Evolutionary conservation across 2,329 filamentous ascomycete genomes (phyloP).

Genomic region (Cercospora sp.): DNA sequence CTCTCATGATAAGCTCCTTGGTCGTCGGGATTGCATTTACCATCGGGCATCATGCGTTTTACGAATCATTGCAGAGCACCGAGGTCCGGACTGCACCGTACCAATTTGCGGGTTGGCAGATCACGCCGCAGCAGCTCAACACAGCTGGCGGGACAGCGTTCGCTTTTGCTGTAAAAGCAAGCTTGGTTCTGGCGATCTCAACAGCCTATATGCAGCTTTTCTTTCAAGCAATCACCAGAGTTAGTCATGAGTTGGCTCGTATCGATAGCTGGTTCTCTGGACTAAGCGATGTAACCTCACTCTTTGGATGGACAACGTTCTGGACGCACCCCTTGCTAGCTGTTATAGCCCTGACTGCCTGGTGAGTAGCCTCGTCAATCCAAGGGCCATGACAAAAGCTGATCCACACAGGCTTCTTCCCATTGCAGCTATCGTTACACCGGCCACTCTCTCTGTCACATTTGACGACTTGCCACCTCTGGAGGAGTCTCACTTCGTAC

Average conservation of each 20-base stretch:
- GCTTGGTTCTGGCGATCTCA: background rate
- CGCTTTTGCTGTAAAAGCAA: background rate
- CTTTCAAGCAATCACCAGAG: background rate
- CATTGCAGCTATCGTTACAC: slow-evolving; percentile 11
- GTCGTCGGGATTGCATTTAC: background rate
- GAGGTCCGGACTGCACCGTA: background rate
- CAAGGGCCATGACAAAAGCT: background rate
- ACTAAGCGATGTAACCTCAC: background rate
- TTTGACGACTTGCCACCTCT: background rate
- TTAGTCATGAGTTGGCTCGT: accelerated
- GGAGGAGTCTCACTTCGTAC: background rate
- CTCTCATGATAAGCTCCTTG: background rate
- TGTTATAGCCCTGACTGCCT: background rate
- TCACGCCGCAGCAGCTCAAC: background rate
- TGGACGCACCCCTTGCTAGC: background rate
- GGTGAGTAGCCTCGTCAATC: background rate
- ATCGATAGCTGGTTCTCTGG: background rate
- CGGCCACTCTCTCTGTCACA: slow-evolving; percentile 9
- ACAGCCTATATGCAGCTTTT: background rate
- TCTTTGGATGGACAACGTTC: background rate
- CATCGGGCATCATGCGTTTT: background rate
- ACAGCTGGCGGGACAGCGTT: background rate
- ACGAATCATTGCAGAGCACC: background rate
- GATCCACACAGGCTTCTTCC: background rate
- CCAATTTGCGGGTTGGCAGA: background rate